These are phyloP conservation scores for Chlamydomonas sp. DNA, from an alignment of 139 green algal genomes.

Conservation along the genomic window DNA sequence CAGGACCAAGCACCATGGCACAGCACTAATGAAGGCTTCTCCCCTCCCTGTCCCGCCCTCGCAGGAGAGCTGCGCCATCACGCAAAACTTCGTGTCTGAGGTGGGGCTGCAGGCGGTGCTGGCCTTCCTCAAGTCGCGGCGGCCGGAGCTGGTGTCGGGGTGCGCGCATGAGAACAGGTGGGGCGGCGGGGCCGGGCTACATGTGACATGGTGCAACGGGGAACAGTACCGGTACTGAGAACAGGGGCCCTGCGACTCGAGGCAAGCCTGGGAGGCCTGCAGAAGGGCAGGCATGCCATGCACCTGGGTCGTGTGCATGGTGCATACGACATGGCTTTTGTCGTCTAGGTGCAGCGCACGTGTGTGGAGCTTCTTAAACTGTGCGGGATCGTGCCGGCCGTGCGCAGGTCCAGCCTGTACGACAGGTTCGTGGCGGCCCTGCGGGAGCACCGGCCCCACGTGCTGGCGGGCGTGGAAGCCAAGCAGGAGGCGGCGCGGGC, in stretches of 20 bases:
- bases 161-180: conserved; percentile 62
- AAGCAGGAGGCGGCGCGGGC: conserved; percentile 5
- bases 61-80: conserved; percentile 75
- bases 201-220: too few species aligned
- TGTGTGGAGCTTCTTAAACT: too few species aligned
- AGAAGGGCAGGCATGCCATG: too few species aligned
- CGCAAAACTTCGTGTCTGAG: conserved; percentile 88
- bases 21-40: not conserved
- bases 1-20: not conserved
- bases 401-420: conserved; percentile 58
- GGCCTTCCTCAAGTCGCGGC: conserved; percentile 65
- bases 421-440: conserved; percentile 71
- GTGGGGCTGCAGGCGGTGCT: conserved; percentile 77
- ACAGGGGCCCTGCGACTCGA: too few species aligned
- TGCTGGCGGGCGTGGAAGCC: conserved; percentile 44
- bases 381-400: too few species aligned
- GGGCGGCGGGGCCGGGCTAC: not conserved
- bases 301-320: too few species aligned
- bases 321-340: too few species aligned
- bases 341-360: too few species aligned
- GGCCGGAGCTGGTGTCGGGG: conserved; percentile 76
- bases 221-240: too few species aligned
- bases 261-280: too few species aligned
- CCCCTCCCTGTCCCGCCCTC: not conserved
- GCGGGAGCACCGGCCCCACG: conserved; percentile 52